A percentile compares a stretch with the other conserved stretches of the same genome.
Conservation (phyloP, 2,329 filamentous ascomycete genomes). For the Colletotrichum tanaceti region DNA sequence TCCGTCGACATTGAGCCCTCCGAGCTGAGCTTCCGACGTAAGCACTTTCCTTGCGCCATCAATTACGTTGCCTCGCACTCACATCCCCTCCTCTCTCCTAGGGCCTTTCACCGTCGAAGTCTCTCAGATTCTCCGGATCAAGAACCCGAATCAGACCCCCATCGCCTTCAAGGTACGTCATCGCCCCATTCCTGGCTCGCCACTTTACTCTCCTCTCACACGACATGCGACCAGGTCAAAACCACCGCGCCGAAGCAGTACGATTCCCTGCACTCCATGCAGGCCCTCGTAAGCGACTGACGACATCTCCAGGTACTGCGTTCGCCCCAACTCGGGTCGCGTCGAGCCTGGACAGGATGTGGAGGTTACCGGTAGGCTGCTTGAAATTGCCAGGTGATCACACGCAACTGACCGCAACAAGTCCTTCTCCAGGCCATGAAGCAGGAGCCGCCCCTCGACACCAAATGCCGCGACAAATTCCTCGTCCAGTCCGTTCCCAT, state of each 20-base stretch:
- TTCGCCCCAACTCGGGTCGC: conserved; percentile 94
- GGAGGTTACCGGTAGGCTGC: conserved; percentile 84
- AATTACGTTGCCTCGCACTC: conserved; percentile 28
- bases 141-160: conserved; percentile 71
- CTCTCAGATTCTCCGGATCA: conserved; percentile 72
- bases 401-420: conserved; percentile 52
- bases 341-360: conserved; percentile 92
- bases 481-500: conserved; percentile 92
- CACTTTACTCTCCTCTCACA: conserved; percentile 34
- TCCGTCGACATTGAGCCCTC: conserved; percentile 92
- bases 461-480: conserved; percentile 97
- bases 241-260: conserved; percentile 99
- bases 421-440: conserved; percentile 99
- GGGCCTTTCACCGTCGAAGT: conserved; percentile 77
- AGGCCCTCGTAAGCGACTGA: conserved; percentile 44
- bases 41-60: conserved; percentile 51
- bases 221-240: conserved; percentile 77
- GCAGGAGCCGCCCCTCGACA: conserved; percentile 85
- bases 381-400: conserved; percentile 40
- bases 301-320: conserved; percentile 80
- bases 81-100: conserved; percentile 49
- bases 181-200: neutral
- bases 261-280: conserved; percentile 51
- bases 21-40: conserved; percentile 95
- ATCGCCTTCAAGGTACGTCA: conserved; percentile 75